Evolutionary conservation across 768 basidiomycete genomes (phyloP), one percentile per base, ranked within the genome.

Genomic region (Lactarius vividus): DNA sequence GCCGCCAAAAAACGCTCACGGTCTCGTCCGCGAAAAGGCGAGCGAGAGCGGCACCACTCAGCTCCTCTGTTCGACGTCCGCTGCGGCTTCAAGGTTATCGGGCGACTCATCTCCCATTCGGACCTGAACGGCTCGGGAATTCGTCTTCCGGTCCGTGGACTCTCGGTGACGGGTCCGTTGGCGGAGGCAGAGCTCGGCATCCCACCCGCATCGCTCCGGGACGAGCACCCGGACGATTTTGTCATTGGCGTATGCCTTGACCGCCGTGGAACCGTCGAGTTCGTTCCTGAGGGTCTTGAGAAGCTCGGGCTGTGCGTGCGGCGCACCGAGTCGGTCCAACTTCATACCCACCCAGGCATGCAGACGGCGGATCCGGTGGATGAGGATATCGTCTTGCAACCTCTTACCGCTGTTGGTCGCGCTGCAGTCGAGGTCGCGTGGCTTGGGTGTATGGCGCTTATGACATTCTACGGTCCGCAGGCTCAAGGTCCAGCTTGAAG

Each of bases 81-180:
- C 57, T 75, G 81, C 33, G 78, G 84, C 20, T 95, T 94, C 80
- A 84, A 85, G 59, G 85, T 91, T 59, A 85, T 84, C 59, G 91
- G 91, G 35, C 85, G 91, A 9, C 81, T 93, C 40, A 84, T 95
- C 23, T 79, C 85, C 0, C 86, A 92, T 69, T 79, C 82, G 56
- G 91, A 94, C 67, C 76, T 96, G 20, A 85, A 85, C 57, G 83
- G 88, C 4, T 85, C 87, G 5, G 90, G 89, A 29, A 81, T 93
- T 49, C 87, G 90, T 33, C 81, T 91, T 44, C 90, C 91, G 0
- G 85, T 85, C 59, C 82, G 84, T 31, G 91, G 91, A 16, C 75
- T 92, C 61, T 82, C 87, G 10, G 80, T 92, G 64, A 84, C 81
- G 15, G 91, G 88, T 4, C 77, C 85, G 1, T 75, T 88, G 65